phyloP scores from a whole-genome alignment of 2,329 filamentous ascomycete species.

The Chaetomiaceae sp. region DNA sequence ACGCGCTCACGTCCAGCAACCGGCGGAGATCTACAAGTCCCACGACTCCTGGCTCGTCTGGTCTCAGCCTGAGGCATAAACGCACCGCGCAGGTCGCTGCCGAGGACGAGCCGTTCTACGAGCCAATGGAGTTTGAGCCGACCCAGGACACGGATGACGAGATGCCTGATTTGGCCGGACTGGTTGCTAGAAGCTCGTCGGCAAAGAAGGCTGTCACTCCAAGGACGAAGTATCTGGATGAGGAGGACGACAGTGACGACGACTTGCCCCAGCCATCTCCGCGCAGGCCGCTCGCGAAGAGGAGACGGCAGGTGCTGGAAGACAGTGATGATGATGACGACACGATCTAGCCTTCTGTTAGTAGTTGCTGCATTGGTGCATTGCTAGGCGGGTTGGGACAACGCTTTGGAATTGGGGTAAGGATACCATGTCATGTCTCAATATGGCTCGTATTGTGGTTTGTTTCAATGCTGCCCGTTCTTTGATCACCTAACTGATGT shows the following conservation, averaged over 20 bases:
- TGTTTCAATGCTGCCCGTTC: too few species aligned
- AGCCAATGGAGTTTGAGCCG: conserved; percentile 36
- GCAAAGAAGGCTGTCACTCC: conserved; percentile 3
- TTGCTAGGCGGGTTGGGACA: not conserved
- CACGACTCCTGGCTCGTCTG: conserved; percentile 16
- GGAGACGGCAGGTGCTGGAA: conserved; percentile 9
- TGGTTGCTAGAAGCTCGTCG: conserved; percentile 14
- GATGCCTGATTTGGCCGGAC: conserved; percentile 21
- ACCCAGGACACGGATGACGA: conserved; percentile 38
- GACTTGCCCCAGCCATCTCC: conserved; percentile 7
- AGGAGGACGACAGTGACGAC: conserved; percentile 16
- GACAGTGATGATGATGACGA: conserved; percentile 13
- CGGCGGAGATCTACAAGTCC: conserved; percentile 27
- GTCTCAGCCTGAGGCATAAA: not conserved
- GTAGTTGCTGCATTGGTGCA: not conserved
- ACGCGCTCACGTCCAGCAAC: conserved; percentile 38
- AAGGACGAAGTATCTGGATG: not conserved
- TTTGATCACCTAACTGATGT: too few species aligned
- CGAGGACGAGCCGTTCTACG: conserved; percentile 34
- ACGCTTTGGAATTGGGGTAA: not conserved
- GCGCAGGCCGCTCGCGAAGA: conserved; percentile 11
- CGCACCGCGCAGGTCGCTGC: not conserved
- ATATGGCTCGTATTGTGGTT: not conserved
- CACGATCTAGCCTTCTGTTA: not conserved
- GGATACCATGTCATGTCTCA: conserved; percentile 3